A percentile compares a stretch with the other conserved stretches of the same genome.
Evolutionary conservation across 371 early-diverging fungal species (phyloP).

Genomic region (Umbelopsis sp.): DNA sequence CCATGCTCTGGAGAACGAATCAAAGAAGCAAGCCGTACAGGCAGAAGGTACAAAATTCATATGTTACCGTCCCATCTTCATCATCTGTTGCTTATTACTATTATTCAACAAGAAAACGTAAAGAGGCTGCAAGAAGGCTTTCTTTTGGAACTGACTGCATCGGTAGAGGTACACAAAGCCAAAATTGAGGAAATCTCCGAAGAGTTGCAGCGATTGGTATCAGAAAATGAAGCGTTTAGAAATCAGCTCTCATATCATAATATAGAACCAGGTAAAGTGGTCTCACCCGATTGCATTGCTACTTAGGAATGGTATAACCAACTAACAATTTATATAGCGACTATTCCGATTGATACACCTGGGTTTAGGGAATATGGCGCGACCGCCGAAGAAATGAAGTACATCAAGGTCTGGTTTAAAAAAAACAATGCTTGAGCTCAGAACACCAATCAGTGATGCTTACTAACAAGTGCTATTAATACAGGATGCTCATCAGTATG

Average conservation of each 20-base stretch:
- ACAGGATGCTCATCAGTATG: constrained; percentile 2
- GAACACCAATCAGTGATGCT: neutral
- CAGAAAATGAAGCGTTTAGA: constrained; percentile 5
- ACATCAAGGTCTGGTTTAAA: neutral
- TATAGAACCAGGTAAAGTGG: neutral
- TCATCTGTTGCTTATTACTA: neutral
- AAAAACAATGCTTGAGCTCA: neutral
- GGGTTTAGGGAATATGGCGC: too few species aligned
- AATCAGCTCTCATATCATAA: neutral
- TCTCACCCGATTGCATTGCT: neutral
- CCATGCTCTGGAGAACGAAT: constrained; percentile 10
- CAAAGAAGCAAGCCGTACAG: neutral
- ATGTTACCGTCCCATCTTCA: neutral
- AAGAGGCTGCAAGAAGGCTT: neutral
- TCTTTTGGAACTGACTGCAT: neutral
- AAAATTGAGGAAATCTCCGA: constrained; percentile 16
- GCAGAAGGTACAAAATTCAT: neutral
- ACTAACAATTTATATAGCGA: neutral
- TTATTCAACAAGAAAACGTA: neutral
- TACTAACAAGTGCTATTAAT: neutral
- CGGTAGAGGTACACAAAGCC: neutral
- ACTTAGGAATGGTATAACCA: neutral
- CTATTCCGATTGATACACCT: neutral
- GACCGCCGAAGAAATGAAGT: neutral
- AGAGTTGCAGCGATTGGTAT: neutral